Base-by-base conservation (phyloP, 2,329 filamentous ascomycete species). In the Venturia nashicola region DNA sequence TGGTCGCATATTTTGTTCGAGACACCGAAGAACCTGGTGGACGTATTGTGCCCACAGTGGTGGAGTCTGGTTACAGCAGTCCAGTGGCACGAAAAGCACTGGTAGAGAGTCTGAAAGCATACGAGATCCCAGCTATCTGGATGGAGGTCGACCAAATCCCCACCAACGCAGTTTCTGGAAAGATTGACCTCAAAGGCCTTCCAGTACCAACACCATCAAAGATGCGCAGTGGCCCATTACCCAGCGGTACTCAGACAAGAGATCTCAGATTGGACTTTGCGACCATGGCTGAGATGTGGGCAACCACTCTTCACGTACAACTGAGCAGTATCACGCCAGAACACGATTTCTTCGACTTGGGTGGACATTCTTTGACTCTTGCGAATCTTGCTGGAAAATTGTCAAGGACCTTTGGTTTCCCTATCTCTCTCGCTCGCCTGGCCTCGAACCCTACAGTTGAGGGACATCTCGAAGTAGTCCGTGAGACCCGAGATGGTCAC, bases 51-150 rank as follows among this genome's bases (percentile, higher is more conserved):
- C 78, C 90, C 2, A 82, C 87, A 59, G 83, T 91, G 59, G 85
- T 91, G 65, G 83, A 86, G 64, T 82, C 84, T 36, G 88, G 87
- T 5, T 86, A 89, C 73, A 64, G 88, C 68, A 63, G 88, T 68
- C 85, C 88, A 0, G 80, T 81, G 6, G 85, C 88, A 3, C 82
- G 89, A 59, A 83, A 85, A 64, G 81, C 82, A 18, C 79, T 93
- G 2, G 80, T 85, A 0, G 77, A 82, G 18, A 84, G 85, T 67
- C 80, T 93, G 39, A 89, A 89, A 1, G 88, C 90, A 66, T 93
- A 93, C 74, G 92, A 93, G 89, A 87, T 93, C 63, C 89, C 89
- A 0, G 81, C 87, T 0, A 74, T 91, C 3, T 93, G 89, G 89
- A 85, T 92, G 44, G 83, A 88, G 69, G 75, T 92, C 40, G 82